A percentile compares a stretch with the other conserved stretches of the same genome.
Conservation (phyloP, 768 basidiomycete species). For the Artomyces pyxidatus region DNA sequence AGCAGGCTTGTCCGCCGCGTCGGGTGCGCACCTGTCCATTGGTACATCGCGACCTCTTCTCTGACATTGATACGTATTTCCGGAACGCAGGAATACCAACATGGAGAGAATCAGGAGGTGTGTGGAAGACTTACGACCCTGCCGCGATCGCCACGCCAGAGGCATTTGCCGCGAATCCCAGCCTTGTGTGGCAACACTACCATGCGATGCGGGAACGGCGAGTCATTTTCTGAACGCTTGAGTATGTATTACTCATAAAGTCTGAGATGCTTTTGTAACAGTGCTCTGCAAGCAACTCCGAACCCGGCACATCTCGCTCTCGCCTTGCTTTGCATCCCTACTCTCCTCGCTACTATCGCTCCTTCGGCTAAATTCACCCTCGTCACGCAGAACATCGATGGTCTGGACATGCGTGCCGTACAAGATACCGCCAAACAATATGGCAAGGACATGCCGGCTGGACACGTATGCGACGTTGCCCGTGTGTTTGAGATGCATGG, state of each 20-base stretch:
- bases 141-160: conserved; percentile 1
- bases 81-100: conserved; percentile 27
- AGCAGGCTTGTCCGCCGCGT: conserved; percentile 55
- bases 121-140: conserved; percentile 9
- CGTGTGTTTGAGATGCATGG: conserved; percentile 52
- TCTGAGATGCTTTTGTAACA: background rate
- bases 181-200: conserved; percentile 11
- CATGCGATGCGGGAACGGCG: conserved; percentile 11
- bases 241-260: background rate
- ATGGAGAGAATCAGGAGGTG: conserved; percentile 7
- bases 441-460: background rate
- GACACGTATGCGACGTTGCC: conserved; percentile 7
- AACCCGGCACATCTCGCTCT: conserved; percentile 52
- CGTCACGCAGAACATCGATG: conserved; percentile 60
- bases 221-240: background rate
- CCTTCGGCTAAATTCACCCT: conserved; percentile 32
- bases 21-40: conserved; percentile 35
- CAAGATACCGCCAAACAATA: background rate
- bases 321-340: conserved; percentile 35
- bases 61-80: background rate
- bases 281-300: conserved; percentile 27
- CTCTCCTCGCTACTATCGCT: conserved; percentile 29
- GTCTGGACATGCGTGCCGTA: conserved; percentile 36
- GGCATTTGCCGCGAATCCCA: conserved; percentile 8
- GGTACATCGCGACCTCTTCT: background rate